These are phyloP conservation scores for Apiospora hydei DNA, from an alignment of 2,329 filamentous ascomycete species.

Conservation along the genomic window DNA sequence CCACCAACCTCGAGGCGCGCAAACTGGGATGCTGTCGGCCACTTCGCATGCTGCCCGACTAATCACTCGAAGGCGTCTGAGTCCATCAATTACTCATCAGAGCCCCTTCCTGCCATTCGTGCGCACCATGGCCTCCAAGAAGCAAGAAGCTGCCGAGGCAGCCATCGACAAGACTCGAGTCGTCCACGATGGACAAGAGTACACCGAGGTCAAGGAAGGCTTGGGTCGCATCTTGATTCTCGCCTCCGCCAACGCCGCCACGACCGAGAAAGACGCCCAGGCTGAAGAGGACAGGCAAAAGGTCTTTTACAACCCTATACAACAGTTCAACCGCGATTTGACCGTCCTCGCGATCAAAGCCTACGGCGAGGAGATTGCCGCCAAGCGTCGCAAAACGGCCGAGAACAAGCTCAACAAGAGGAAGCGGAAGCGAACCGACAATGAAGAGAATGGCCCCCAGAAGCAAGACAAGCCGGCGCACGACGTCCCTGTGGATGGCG, in stretches of 20 bases:
- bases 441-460: constrained; percentile 32
- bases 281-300: constrained; percentile 71
- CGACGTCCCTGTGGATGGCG: constrained; percentile 26
- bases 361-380: constrained; percentile 75
- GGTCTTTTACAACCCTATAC: constrained; percentile 99
- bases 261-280: constrained; percentile 35
- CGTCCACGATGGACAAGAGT: constrained; percentile 55
- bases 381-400: constrained; percentile 52
- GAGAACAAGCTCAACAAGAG: constrained; percentile 53
- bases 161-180: constrained; percentile 44
- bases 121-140: constrained; percentile 38
- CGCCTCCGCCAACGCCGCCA: constrained; percentile 44
- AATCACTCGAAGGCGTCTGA: constrained; percentile 19
- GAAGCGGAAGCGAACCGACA: constrained; percentile 47
- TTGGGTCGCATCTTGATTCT: constrained; percentile 65
- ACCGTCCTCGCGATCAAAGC: constrained; percentile 92
- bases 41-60: constrained; percentile 25
- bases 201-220: constrained; percentile 61
- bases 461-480: constrained; percentile 35
- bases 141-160: constrained; percentile 33
- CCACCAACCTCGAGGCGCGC: background rate
- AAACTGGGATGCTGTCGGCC: constrained; percentile 23
- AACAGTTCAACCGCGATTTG: constrained; percentile 97
- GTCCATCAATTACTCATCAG: background rate
- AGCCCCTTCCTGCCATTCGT: background rate